Base-by-base conservation (phyloP, 2,329 filamentous ascomycete species). In the Pleurostoma richardsiae region DNA sequence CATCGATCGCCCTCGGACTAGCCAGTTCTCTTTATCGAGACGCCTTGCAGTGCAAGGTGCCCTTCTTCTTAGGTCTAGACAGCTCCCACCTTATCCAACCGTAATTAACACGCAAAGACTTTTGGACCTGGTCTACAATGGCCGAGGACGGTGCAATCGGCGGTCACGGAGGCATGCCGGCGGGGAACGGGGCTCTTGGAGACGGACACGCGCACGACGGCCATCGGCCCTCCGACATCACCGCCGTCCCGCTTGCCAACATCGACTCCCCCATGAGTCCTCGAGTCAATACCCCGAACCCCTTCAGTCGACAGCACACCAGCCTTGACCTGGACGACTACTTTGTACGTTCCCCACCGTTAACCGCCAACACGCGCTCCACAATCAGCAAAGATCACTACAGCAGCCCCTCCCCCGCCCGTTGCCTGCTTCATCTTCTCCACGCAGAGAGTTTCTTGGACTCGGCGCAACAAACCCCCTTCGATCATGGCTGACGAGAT, bases 301-400 rank as follows among this genome's bases (percentile, higher is more conserved):
- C 60, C 6, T 63, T 63, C 46, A 57, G 56, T 42, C 55, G 56
- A 5, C 59, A 61, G 39, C 62, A 60, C 42, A 58, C 57, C 0
- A 59, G 56, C 5, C 42, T 73, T 28, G 70, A 73, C 45, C 49
- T 72, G 3, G 70, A 72, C 48, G 69, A 70, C 50, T 74, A 74
- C 52, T 74, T 74, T 54, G 68, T 72, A 59, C 41, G 67, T 44
- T 40, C n/a, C n/a, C 19, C 30, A 19, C 19, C 19, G 19, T 19
- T 19, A 19, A 19, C 19, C 19, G 19, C 19, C 19, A 19, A 19
- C 19, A 19, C 19, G 19, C 19, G 19, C 19, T 19, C 19, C 19
- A 19, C 19, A 19, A 2, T 19, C 19, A 19, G 19, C 19, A 19
- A 19, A 19, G 19, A 19, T 19, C 19, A 19, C 19, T 19, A 19